These are phyloP conservation scores for Solanum verrucosum DNA, from an alignment of 257 asterid species.

Conservation along the genomic window DNA sequence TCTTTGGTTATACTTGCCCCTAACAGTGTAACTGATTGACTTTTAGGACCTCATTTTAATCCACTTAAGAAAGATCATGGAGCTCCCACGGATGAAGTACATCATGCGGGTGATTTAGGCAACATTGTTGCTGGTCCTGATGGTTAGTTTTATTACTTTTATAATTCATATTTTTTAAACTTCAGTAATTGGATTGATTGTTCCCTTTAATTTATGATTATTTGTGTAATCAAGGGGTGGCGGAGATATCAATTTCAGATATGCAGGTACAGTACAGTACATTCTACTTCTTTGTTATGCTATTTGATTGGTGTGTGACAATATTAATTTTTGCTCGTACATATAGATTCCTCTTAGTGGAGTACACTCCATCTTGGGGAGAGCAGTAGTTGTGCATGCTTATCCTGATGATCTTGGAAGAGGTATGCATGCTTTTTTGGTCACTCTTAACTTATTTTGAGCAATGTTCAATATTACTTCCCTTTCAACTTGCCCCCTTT, in stretches of 20 bases:
- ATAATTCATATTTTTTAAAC: background rate
- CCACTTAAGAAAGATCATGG: slow-evolving; percentile 78
- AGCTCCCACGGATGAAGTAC: slow-evolving; percentile 63
- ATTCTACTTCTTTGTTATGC: background rate
- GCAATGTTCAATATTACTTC: background rate
- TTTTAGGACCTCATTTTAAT: slow-evolving; percentile 83
- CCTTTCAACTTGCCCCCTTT: background rate
- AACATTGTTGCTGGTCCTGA: slow-evolving; percentile 68
- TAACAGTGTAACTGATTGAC: background rate
- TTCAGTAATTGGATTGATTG: background rate
- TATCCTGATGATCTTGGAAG: slow-evolving; percentile 92
- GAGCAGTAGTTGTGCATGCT: slow-evolving; percentile 95
- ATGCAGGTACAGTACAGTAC: slow-evolving; percentile 36
- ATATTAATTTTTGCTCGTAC: background rate
- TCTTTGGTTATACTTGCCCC: background rate
- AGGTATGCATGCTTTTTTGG: slow-evolving; percentile 27
- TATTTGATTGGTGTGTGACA: background rate
- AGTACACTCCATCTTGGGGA: slow-evolving; percentile 71
- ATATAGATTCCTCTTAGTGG: slow-evolving; percentile 68
- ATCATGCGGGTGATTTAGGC: slow-evolving; percentile 88
- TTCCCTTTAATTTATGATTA: background rate
- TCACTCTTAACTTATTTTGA: background rate
- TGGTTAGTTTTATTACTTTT: slow-evolving; percentile 25
- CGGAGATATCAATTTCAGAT: slow-evolving; percentile 56
- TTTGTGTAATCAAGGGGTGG: slow-evolving; percentile 46